phyloP scores from a whole-genome alignment of 1,284 basidiomycete genomes.

The Vanrija sp. region DNA sequence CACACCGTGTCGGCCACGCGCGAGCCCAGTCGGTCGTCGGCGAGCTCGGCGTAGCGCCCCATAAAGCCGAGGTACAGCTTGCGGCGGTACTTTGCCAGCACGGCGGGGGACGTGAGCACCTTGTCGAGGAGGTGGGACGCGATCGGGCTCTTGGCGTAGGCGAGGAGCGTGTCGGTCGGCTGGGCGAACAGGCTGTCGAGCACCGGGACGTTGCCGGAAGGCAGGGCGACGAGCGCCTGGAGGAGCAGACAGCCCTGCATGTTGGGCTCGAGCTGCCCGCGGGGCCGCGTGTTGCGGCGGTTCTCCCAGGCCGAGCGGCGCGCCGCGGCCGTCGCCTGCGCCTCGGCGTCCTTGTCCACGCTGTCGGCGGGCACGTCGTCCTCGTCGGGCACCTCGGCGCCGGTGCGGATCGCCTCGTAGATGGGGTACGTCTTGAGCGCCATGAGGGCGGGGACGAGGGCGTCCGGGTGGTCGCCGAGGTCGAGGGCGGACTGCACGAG shows the following conservation, averaged over 20 bases:
- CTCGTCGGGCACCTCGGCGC: conserved; percentile 21
- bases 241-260: conserved; percentile 81
- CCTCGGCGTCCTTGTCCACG: conserved; percentile 38
- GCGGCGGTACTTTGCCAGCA: conserved; percentile 64
- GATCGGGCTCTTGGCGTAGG: conserved; percentile 65
- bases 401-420: conserved; percentile 34
- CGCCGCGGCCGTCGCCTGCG: conserved; percentile 34
- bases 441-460: conserved; percentile 64
- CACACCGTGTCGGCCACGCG: conserved; percentile 82
- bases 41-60: conserved; percentile 69
- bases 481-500: conserved; percentile 61
- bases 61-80: conserved; percentile 69
- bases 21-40: conserved; percentile 82
- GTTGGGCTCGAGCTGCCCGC: conserved; percentile 56
- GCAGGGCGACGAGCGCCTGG: conserved; percentile 70
- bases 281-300: conserved; percentile 32
- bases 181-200: conserved; percentile 59
- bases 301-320: conserved; percentile 42
- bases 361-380: conserved; percentile 23
- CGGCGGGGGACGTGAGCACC: conserved; percentile 64
- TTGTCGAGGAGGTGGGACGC: conserved; percentile 79
- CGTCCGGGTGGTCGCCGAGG: conserved; percentile 53
- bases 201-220: conserved; percentile 62
- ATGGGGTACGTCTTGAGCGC: conserved; percentile 61
- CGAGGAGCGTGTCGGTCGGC: conserved; percentile 59